These are phyloP conservation scores for Spathaspora girioi DNA, from an alignment of 805 yeast species.

Conservation along the genomic window DNA sequence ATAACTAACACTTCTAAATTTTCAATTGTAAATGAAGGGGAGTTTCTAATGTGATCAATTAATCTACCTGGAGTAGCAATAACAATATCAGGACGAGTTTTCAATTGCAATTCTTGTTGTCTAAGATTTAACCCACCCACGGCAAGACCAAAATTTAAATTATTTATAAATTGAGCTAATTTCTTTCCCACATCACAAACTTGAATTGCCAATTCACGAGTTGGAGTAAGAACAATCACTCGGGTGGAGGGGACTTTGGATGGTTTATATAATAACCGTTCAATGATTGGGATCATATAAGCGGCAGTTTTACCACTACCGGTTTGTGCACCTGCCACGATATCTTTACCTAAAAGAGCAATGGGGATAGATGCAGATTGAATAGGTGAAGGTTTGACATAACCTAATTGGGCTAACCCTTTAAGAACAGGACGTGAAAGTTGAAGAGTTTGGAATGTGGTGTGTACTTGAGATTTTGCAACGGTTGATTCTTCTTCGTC, in stretches of 20 bases:
- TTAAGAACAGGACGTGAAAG: conserved; percentile 88
- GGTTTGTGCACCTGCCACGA: conserved; percentile 98
- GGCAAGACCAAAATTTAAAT: conserved; percentile 86
- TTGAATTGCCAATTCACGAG: conserved; percentile 97
- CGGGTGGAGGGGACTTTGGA: conserved; percentile 82
- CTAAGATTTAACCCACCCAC: conserved; percentile 97
- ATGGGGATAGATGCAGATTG: conserved; percentile 93
- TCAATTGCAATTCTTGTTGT: conserved; percentile 92
- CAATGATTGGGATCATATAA: conserved; percentile 91
- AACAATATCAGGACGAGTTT: conserved; percentile 90
- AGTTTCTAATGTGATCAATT: conserved; percentile 93
- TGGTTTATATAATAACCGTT: conserved; percentile 87
- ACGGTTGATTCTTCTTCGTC: conserved; percentile 45
- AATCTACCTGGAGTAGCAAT: conserved; percentile 99
- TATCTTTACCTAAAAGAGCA: conserved; percentile 89
- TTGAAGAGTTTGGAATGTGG: conserved; percentile 70
- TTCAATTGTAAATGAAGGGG: conserved; percentile 89
- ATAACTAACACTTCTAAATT: conserved; percentile 87
- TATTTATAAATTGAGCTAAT: conserved; percentile 71
- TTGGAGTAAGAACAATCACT: conserved; percentile 88
- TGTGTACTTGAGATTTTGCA: conserved; percentile 50
- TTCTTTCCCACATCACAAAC: conserved; percentile 90
- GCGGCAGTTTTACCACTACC: conserved; percentile 99
- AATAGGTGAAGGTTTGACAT: conserved; percentile 87
- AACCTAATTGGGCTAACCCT: conserved; percentile 78